phyloP scores from a whole-genome alignment of 108 stramenopile genomes.

The Fragilaria crotonensis region DNA sequence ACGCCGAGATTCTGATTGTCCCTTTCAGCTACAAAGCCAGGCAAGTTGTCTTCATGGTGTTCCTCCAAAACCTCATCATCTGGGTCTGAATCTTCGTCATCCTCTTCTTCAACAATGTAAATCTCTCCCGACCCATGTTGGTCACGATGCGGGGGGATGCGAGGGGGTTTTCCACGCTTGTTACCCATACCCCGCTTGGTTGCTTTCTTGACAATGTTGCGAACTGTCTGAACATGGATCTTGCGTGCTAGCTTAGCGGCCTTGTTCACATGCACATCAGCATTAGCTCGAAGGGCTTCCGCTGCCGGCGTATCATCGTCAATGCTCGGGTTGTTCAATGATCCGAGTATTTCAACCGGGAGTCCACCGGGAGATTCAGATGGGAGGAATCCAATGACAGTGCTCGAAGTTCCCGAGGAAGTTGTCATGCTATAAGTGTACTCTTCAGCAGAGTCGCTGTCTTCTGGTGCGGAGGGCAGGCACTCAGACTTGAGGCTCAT shows the following conservation, averaged over 20 bases:
- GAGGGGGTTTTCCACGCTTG: constrained; percentile 57
- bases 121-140: constrained; percentile 7
- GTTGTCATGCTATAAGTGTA: not conserved
- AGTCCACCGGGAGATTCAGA: not conserved
- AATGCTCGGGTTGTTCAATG: constrained; percentile 26
- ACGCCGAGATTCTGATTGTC: not conserved
- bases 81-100: constrained; percentile 16
- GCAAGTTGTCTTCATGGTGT: not conserved
- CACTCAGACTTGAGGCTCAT: not conserved
- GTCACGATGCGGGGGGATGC: constrained; percentile 29
- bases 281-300: constrained; percentile 69
- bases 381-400: not conserved
- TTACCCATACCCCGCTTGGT: constrained; percentile 40
- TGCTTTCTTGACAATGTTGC: constrained; percentile 52
- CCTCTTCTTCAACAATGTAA: constrained; percentile 8
- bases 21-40: not conserved
- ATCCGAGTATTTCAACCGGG: constrained; percentile 1
- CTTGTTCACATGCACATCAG: constrained; percentile 51
- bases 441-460: not conserved
- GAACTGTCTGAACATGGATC: constrained; percentile 48
- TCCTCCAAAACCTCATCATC: not conserved
- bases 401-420: not conserved
- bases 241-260: constrained; percentile 62
- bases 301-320: constrained; percentile 75
- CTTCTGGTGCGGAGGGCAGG: not conserved